phyloP scores from a whole-genome alignment of 176 grass and related monocot genomes.

The Rhipidocladum racemiflorum region DNA sequence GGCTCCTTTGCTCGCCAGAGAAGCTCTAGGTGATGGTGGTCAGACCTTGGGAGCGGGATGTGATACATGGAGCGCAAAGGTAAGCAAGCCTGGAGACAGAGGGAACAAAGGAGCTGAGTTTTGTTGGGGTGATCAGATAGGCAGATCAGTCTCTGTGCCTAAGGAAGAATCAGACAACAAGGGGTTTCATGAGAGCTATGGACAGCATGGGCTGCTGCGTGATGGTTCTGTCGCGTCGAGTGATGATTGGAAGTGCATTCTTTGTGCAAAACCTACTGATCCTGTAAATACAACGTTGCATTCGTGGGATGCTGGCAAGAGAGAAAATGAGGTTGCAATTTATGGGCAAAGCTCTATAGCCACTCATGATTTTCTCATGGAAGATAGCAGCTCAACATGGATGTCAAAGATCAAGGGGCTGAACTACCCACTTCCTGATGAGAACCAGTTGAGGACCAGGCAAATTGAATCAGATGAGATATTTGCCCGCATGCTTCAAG shows the following conservation, averaged over 20 bases:
- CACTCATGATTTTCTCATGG: constrained; percentile 23
- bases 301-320: background rate
- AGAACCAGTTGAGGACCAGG: constrained; percentile 37
- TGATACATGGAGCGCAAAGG: constrained; percentile 17
- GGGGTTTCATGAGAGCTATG: background rate
- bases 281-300: background rate
- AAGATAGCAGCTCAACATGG: constrained; percentile 25
- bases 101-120: background rate
- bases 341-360: constrained; percentile 1
- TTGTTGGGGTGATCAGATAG: background rate
- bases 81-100: background rate
- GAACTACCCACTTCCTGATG: constrained; percentile 43
- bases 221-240: background rate
- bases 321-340: background rate
- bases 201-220: background rate
- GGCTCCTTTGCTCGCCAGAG: background rate
- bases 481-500: constrained; percentile 65
- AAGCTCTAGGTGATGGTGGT: background rate
- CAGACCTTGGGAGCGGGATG: background rate
- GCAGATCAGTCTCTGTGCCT: background rate
- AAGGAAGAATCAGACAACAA: background rate
- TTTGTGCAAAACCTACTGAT: constrained; percentile 26
- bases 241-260: constrained; percentile 22
- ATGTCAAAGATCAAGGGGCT: constrained; percentile 36
- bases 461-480: constrained; percentile 73